Evolutionary conservation across 83 land plant species (phyloP).

Genomic region (Picea mariana): DNA sequence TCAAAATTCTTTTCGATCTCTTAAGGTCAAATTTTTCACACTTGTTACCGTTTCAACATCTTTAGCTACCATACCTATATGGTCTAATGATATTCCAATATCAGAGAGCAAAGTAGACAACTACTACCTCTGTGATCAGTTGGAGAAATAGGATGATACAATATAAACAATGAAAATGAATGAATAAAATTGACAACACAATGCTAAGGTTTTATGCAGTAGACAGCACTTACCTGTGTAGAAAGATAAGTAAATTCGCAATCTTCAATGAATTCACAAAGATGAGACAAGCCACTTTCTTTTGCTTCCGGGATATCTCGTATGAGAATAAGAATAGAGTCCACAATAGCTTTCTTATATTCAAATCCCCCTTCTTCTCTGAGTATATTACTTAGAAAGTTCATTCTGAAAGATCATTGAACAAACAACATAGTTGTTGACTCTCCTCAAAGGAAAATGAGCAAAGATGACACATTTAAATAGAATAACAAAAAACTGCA

Average conservation of each 20-base stretch:
- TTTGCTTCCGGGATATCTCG: slow-evolving; percentile 98
- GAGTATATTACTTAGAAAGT: slow-evolving; percentile 91
- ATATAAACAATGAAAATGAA: not conserved
- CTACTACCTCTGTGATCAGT: not conserved
- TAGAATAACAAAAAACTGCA: not conserved
- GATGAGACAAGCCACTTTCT: slow-evolving; percentile 90
- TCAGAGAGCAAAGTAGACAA: not conserved
- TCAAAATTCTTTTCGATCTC: not conserved
- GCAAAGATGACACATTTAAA: not conserved
- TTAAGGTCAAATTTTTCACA: not conserved
- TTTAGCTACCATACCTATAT: not conserved
- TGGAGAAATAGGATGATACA: not conserved
- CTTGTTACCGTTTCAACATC: not conserved
- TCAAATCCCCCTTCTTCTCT: slow-evolving; percentile 99
- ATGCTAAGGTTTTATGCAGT: not conserved
- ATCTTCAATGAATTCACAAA: slow-evolving; percentile 98
- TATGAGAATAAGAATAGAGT: slow-evolving; percentile 94
- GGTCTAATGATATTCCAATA: not conserved
- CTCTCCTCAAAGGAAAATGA: not conserved
- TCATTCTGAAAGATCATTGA: slow-evolving; percentile 69
- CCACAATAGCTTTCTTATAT: slow-evolving; percentile 97
- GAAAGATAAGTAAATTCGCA: slow-evolving; percentile 98
- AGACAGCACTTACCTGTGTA: slow-evolving; percentile 65
- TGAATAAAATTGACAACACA: not conserved
- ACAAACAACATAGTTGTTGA: not conserved